Conservation (phyloP, 2,329 filamentous ascomycete species). For the Graphilbum fragrans region DNA sequence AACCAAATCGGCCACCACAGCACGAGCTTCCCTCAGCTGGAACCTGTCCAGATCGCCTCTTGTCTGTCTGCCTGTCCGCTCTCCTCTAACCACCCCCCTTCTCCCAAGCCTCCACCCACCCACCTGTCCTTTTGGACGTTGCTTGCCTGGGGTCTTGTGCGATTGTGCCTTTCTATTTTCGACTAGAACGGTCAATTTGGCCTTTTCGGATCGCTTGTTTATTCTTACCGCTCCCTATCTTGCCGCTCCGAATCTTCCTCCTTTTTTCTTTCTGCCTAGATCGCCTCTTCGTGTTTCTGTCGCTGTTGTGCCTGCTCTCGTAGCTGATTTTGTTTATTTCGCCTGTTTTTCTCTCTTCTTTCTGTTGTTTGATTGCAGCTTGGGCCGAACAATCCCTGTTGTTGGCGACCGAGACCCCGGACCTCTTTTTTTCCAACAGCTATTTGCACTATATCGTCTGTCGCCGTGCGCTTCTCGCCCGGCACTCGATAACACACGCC, state of each 20-base stretch:
- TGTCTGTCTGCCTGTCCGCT: slow-evolving; percentile 1
- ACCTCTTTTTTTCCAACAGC: too few species aligned
- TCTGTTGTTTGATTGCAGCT: neutral
- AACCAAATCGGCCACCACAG: slow-evolving; percentile 4
- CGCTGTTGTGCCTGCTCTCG: neutral
- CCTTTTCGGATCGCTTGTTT: neutral
- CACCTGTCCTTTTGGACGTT: neutral
- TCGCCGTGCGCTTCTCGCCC: too few species aligned
- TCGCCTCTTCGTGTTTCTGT: neutral
- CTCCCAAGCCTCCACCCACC: neutral
- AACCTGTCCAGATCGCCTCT: slow-evolving; percentile 5
- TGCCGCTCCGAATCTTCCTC: neutral
- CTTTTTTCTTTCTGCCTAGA: neutral
- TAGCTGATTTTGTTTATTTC: too few species aligned
- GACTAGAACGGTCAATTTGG: neutral
- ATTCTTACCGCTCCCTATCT: neutral
- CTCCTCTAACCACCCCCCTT: neutral
- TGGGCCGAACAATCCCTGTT: neutral
- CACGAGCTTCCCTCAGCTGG: slow-evolving; percentile 1
- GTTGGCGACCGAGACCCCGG: too few species aligned
- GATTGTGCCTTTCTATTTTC: neutral
- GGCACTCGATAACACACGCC: neutral
- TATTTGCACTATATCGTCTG: too few species aligned
- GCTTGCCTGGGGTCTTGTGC: too few species aligned
- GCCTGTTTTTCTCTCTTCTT: neutral